A percentile compares a stretch with the other conserved stretches of the same genome.
Conservation (phyloP, 176 grass and related monocot species). For the Triticum timopheevii region DNA sequence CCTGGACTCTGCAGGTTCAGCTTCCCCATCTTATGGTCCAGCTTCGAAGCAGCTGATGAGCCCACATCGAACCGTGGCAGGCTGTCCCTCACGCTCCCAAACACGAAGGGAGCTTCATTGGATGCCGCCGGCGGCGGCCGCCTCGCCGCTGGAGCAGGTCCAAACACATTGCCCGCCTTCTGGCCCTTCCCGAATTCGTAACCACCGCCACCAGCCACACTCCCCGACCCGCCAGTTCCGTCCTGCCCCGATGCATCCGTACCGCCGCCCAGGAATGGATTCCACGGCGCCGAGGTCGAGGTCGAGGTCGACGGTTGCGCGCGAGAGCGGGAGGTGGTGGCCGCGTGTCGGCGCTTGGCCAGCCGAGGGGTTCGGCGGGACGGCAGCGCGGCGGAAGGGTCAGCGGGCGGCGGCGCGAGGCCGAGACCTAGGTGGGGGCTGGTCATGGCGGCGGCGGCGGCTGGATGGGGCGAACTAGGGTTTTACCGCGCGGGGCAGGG, state of each 20-base stretch:
- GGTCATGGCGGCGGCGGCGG: constrained; percentile 24
- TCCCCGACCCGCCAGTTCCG: background rate
- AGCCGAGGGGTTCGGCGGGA: constrained; percentile 31
- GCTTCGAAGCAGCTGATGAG: constrained; percentile 14
- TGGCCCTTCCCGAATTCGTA: background rate
- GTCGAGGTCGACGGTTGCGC: background rate
- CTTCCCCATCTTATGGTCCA: constrained; percentile 54
- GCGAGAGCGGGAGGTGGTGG: constrained; percentile 14
- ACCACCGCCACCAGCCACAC: background rate
- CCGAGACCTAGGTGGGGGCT: constrained; percentile 43
- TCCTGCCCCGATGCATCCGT: background rate
- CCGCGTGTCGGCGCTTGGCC: constrained; percentile 39
- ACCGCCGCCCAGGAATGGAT: constrained; percentile 38
- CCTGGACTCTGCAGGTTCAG: constrained; percentile 43
- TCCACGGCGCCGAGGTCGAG: constrained; percentile 32
- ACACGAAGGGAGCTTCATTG: constrained; percentile 29
- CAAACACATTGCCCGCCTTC: constrained; percentile 31
- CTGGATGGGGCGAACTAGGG: constrained; percentile 11
- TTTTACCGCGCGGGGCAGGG: constrained; percentile 31
- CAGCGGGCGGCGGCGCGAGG: constrained; percentile 6
- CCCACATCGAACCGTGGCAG: constrained; percentile 41
- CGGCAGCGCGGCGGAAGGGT: background rate
- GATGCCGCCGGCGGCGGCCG: background rate
- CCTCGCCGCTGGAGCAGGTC: constrained; percentile 10
- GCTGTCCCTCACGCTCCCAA: constrained; percentile 45